These are phyloP conservation scores for Amauroascus niger DNA, from an alignment of 2,329 filamentous ascomycete genomes.

Conservation along the genomic window DNA sequence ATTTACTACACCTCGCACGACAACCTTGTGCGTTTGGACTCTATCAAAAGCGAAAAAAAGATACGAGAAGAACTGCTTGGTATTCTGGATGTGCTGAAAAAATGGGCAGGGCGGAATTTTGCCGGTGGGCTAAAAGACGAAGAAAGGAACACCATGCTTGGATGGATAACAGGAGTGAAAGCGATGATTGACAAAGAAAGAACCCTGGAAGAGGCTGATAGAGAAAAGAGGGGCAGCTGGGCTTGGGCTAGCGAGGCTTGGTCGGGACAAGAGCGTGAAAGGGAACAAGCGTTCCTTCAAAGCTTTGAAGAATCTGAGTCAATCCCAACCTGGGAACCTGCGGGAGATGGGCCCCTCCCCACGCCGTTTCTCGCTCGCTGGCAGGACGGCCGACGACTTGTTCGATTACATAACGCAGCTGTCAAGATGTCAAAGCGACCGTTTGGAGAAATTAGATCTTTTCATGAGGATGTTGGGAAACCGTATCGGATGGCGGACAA, in stretches of 20 bases:
- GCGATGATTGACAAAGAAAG: conserved; percentile 68
- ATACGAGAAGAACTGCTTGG: conserved; percentile 74
- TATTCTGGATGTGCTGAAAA: conserved; percentile 83
- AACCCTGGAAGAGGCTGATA: conserved; percentile 64
- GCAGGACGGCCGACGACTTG: conserved; percentile 68
- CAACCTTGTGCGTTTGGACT: conserved; percentile 70
- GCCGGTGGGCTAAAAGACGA: conserved; percentile 67
- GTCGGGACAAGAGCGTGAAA: conserved; percentile 61
- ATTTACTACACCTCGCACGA: conserved; percentile 94
- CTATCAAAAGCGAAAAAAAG: conserved; percentile 77
- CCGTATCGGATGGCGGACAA: conserved; percentile 93
- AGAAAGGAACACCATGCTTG: conserved; percentile 64
- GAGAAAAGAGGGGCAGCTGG: conserved; percentile 63
- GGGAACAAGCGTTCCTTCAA: conserved; percentile 70
- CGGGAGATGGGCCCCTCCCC: conserved; percentile 34
- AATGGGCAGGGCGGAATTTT: conserved; percentile 82
- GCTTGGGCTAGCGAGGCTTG: conserved; percentile 73
- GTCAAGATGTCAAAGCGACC: conserved; percentile 75
- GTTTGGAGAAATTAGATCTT: conserved; percentile 80
- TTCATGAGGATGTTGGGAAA: conserved; percentile 86
- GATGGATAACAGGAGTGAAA: conserved; percentile 71
- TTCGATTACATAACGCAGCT: conserved; percentile 80
- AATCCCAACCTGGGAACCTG: conserved; percentile 59
- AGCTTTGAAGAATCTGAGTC: conserved; percentile 53
- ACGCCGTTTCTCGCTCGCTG: conserved; percentile 65